Conservation (phyloP, 768 basidiomycete genomes). For the Tulasnella sp. region DNA sequence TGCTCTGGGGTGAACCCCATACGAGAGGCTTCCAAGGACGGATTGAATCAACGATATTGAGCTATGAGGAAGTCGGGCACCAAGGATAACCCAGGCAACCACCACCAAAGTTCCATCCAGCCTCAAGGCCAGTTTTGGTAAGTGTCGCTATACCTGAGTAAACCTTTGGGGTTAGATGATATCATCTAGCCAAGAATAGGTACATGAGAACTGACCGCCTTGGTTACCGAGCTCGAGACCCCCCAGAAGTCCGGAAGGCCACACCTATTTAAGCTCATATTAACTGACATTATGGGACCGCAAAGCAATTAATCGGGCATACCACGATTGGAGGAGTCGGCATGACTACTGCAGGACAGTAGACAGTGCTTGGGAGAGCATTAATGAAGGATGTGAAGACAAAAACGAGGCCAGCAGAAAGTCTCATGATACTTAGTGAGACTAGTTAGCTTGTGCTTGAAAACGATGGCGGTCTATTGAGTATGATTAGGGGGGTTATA, state of each 20-base stretch:
- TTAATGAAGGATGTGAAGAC: background rate
- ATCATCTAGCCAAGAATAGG: too few relatives aligned
- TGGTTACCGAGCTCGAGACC: too few relatives aligned
- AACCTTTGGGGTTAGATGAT: too few relatives aligned
- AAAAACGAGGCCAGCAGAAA: background rate
- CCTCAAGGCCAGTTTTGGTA: background rate
- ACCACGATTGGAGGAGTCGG: background rate
- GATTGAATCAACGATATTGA: background rate
- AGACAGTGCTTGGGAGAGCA: background rate
- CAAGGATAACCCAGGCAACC: conserved; percentile 2
- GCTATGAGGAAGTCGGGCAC: background rate
- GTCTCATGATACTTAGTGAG: background rate
- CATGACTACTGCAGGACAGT: background rate
- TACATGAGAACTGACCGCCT: too few relatives aligned
- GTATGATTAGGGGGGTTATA: background rate
- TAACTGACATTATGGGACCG: too few relatives aligned
- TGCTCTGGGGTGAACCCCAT: background rate
- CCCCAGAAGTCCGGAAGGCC: too few relatives aligned
- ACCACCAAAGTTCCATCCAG: background rate
- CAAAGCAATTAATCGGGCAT: background rate
- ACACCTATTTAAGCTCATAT: too few relatives aligned
- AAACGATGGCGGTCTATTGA: background rate
- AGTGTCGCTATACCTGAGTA: background rate
- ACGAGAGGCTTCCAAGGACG: background rate
- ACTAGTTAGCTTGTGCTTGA: background rate